Base-by-base conservation (phyloP, 2,329 filamentous ascomycete species). In the Arthrobotrys sinensis region DNA sequence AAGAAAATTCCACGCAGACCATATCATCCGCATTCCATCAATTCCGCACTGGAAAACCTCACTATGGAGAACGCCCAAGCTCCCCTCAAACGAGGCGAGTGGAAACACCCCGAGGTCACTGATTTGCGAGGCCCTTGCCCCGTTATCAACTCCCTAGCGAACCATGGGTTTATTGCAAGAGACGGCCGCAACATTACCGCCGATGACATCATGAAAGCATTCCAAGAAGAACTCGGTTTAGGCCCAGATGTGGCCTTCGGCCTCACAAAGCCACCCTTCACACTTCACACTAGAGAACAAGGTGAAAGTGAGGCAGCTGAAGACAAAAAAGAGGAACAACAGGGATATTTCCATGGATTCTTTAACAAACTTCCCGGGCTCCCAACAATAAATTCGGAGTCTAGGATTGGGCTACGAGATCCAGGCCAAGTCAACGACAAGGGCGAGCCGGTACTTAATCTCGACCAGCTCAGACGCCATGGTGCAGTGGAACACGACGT, bases 401-500 rank as follows among this genome's bases (percentile, higher is more conserved):
- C 65, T 21, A 38, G 48, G 11, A 19, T 71, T 1, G 79, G 79
- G 0, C 38, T 76, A 12, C 53, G 80, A 52, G 3, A 75, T 2
- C 28, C 57, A 3, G 79, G 76, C n/a, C 80, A 81, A 34, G 65
- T 79, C 34, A 80, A 81, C 60, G 63, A 77, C 4, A 66, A 60
- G 10, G 75, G 77, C 3, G 64, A 50, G 1, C 40, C 65, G 2
- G 76, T 70, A 4, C 10, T 84, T 52, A 80, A 82, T 63, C 81
- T 85, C 7, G 81, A 83, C 32, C 81, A 84, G 53, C 68, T 85
- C 0, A 80, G 80, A n/a, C 82, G 80, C 28, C 84, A 85, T 80
- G 81, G 82, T 38, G 78, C 80, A 1, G 80, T 85, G 21, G 84
- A 85, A 78, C 83, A 85, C 64, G 84, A 85, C 65, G 83, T 80